Evolutionary conservation across 106 monocot genomes (phyloP).

Genomic region (Dendrobium huoshanense): DNA sequence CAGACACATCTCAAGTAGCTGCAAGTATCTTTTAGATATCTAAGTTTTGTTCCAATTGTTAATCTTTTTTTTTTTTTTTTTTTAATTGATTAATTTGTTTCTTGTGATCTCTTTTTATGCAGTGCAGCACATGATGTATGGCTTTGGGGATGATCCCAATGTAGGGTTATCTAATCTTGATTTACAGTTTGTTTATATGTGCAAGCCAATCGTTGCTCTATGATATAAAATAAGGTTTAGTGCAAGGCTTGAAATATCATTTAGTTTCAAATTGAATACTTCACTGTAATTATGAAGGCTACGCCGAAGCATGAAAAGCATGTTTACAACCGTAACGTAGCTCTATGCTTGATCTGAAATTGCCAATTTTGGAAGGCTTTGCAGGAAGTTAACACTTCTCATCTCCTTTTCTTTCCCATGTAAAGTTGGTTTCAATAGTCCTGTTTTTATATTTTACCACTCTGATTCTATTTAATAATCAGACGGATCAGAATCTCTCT

Average conservation of each 20-base stretch:
- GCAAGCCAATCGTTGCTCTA: not conserved
- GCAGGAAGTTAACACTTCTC: too few species aligned
- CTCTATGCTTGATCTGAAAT: too few species aligned
- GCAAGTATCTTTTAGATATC: too few species aligned
- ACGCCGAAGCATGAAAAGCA: too few species aligned
- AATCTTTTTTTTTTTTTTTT: not conserved
- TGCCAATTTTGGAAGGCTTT: too few species aligned
- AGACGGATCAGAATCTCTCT: too few species aligned
- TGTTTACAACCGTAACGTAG: too few species aligned
- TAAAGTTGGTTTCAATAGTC: too few species aligned
- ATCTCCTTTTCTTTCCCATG: too few species aligned
- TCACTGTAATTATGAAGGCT: not conserved
- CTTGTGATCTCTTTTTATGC: not conserved
- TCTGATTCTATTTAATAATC: too few species aligned
- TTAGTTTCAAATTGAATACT: not conserved
- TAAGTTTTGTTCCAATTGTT: not conserved
- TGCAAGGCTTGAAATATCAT: not conserved
- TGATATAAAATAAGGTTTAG: not conserved
- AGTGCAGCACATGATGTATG: slow-evolving; percentile 16
- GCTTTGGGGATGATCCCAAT: slow-evolving; percentile 13
- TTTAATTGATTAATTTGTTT: not conserved
- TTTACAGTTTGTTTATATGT: not conserved
- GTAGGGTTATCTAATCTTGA: slow-evolving; percentile 2
- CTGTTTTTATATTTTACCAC: too few species aligned
- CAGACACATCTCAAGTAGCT: not conserved